Base-by-base conservation (phyloP, 305 asterid genomes). In the Rubia balearica region DNA sequence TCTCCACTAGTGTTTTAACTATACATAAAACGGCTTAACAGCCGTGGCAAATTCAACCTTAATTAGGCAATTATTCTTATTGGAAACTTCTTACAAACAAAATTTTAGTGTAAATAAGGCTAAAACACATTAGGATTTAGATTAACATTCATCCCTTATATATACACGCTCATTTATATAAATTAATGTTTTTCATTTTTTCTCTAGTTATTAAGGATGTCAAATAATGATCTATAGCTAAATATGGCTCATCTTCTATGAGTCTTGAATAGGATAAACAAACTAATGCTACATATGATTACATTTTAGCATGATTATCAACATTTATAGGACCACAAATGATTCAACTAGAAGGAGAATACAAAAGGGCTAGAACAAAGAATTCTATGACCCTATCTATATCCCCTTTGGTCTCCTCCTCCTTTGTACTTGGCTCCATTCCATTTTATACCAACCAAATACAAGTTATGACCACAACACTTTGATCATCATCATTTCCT, bases 281-380 rank as follows among this genome's bases (percentile, higher is more conserved):
- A 51, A 51, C 22, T 51, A 51, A 51, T 51, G 22, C 22, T 51
- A 51, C 17, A 51, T 5, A 51, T 51, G 59, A 51, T 51, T 51
- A 51, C 59, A 51, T 17, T 51, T 6, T 17, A 51, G 59, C 59
- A 51, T 51, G 59, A 51, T 51, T 17, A 51, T 51, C 59, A 51
- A 51, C 53, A 36, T 55, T 33, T 71, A 69, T 36, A 72, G 89
- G 87, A 84, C 91, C 91, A 86, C 89, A 77, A 21, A 42, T 48
- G 56, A 82, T 68, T 77, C 81, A 82, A 67, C 68, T 78, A 73
- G 77, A 72, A 68, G 75, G 75, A 75, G 73, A 77, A 80, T 75
- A 76, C 75, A 75, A 60, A 70, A 65, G 48, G 75, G 74, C 55
- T 64, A 72, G 69, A 75, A 75, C 76, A 71, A 62, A 64, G 42